Conservation (phyloP, 2,329 filamentous ascomycete species). For the Alternaria tenuissima region DNA sequence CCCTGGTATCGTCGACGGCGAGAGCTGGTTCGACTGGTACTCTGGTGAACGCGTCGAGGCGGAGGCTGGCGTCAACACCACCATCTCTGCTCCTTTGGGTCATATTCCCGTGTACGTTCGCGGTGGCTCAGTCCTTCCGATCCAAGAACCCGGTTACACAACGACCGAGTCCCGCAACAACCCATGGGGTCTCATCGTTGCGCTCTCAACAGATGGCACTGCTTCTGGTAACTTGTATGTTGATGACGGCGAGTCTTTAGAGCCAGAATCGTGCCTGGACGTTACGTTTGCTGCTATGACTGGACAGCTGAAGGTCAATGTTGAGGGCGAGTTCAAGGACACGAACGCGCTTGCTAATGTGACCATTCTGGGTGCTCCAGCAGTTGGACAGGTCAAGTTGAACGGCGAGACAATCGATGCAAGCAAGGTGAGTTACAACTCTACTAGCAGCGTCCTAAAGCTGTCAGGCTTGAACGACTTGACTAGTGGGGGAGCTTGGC, state of each 20-base stretch:
- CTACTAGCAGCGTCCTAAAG: constrained; percentile 58
- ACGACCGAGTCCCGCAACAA: constrained; percentile 69
- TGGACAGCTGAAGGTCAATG: constrained; percentile 58
- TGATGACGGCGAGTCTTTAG: constrained; percentile 76
- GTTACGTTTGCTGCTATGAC: constrained; percentile 60
- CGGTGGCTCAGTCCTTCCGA: constrained; percentile 72
- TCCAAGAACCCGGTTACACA: constrained; percentile 73
- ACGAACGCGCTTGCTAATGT: constrained; percentile 67
- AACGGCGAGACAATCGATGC: constrained; percentile 58
- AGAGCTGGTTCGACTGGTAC: constrained; percentile 83
- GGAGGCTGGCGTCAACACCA: constrained; percentile 64
- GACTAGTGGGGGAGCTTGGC: constrained; percentile 67
- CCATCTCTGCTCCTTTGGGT: constrained; percentile 67
- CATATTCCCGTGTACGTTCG: constrained; percentile 77
- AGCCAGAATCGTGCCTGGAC: constrained; percentile 63
- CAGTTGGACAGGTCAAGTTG: constrained; percentile 53
- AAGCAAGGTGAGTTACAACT: constrained; percentile 60
- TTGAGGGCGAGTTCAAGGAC: constrained; percentile 64
- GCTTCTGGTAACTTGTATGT: constrained; percentile 73
- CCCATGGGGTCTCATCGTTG: constrained; percentile 72
- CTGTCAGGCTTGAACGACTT: constrained; percentile 60
- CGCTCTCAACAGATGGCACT: constrained; percentile 62
- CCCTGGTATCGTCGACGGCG: constrained; percentile 67
- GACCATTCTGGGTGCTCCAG: constrained; percentile 66
- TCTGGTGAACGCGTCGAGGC: constrained; percentile 66